Evolutionary conservation across 2,329 filamentous ascomycete species (phyloP).

Genomic region (Fusarium sp.): DNA sequence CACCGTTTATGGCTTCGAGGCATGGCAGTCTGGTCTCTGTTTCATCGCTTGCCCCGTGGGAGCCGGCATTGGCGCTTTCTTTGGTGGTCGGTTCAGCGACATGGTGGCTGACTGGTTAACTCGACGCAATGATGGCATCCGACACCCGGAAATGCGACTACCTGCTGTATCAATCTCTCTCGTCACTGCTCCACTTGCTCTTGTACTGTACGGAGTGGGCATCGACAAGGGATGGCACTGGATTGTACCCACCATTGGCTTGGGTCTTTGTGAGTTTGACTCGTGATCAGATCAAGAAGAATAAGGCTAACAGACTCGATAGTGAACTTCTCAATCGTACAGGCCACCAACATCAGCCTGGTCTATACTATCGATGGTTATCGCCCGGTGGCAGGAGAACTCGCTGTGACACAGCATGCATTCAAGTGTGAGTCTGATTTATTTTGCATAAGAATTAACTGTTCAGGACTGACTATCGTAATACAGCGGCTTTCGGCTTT

Average conservation of each 20-base stretch:
- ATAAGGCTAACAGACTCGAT: conserved; percentile 46
- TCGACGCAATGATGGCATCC: conserved; percentile 49
- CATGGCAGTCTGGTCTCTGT: conserved; percentile 59
- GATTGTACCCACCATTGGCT: conserved; percentile 32
- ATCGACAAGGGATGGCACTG: conserved; percentile 30
- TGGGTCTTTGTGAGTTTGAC: conserved; percentile 50
- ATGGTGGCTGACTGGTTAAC: conserved; percentile 48
- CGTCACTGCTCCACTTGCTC: conserved; percentile 14
- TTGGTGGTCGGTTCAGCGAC: conserved; percentile 49
- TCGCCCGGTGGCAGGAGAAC: conserved; percentile 29
- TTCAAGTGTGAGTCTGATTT: conserved; percentile 54
- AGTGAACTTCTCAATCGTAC: conserved; percentile 32
- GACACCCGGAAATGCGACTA: conserved; percentile 53
- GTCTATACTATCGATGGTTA: conserved; percentile 36
- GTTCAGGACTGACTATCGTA: background rate
- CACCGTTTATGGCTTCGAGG: conserved; percentile 53
- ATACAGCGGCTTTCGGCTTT: conserved; percentile 61
- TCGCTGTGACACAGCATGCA: conserved; percentile 45
- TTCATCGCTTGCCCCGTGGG: conserved; percentile 59
- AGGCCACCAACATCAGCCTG: conserved; percentile 31
- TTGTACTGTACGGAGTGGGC: conserved; percentile 26
- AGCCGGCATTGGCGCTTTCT: conserved; percentile 48
- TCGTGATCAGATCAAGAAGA: background rate
- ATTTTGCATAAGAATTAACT: background rate
- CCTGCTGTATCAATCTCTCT: conserved; percentile 51